Conservation (phyloP, 148 eudicot species). For the Nyssa sinensis region DNA sequence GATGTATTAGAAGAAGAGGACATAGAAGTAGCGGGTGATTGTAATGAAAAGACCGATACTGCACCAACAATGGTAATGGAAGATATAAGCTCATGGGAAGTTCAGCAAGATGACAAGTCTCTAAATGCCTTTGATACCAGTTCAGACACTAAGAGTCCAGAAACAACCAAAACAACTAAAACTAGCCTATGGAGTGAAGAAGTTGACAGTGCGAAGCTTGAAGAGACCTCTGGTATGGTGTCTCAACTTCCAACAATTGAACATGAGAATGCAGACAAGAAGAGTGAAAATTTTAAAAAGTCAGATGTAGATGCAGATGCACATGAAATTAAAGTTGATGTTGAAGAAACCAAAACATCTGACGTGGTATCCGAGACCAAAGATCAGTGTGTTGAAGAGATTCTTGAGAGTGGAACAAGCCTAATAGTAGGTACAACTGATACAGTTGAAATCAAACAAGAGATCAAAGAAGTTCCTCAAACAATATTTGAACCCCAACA, state of each 20-base stretch:
- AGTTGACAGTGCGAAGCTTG: neutral
- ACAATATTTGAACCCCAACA: neutral
- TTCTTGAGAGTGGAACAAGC: neutral
- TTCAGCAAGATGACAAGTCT: conserved; percentile 9
- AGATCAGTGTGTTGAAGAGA: neutral
- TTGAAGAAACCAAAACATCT: conserved; percentile 3
- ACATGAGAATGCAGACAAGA: conserved; percentile 8
- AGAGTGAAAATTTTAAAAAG: no score
- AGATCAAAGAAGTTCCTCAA: conserved; percentile 9
- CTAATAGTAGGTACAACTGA: neutral
- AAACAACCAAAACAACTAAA: neutral
- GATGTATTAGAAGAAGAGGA: conserved; percentile 9
- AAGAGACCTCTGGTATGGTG: neutral
- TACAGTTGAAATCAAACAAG: conserved; percentile 1
- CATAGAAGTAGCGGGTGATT: neutral
- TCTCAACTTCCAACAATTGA: neutral
- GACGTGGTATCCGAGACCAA: neutral
- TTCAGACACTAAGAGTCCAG: neutral
- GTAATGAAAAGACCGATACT: neutral
- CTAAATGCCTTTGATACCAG: conserved; percentile 4
- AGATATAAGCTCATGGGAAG: conserved; percentile 10
- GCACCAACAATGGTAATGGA: conserved; percentile 5
- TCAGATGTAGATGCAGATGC: no score
- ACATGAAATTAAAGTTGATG: conserved; percentile 1
- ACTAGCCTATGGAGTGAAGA: neutral